Percentiles rank a stretch among this genome's conserved stretches.
These are phyloP conservation scores for Extremus antarcticus DNA, from an alignment of 495 filamentous ascomycete species.

Conservation along the genomic window DNA sequence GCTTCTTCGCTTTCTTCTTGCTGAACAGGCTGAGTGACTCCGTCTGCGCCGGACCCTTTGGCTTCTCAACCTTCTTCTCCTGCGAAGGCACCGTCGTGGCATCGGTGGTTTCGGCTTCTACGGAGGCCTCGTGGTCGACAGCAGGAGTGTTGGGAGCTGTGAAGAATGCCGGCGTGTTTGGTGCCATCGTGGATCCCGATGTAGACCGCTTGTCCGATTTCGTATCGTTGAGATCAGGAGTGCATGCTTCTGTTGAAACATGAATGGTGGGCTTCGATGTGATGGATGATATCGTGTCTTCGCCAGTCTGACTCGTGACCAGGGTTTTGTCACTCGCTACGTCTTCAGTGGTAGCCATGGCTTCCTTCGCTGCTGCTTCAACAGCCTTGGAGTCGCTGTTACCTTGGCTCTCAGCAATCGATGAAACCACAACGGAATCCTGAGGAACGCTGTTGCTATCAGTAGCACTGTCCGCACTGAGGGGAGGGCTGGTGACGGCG, in stretches of 20 bases:
- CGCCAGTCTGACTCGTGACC: neutral
- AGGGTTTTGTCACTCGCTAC: no score
- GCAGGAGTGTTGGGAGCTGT: slow-evolving; percentile 14
- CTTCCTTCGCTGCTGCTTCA: no score
- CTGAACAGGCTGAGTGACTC: slow-evolving; percentile 15
- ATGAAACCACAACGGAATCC: no score
- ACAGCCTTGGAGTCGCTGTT: no score
- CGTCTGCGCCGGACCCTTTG: slow-evolving; percentile 16
- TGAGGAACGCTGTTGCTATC: no score
- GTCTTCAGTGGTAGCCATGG: no score
- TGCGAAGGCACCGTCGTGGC: neutral
- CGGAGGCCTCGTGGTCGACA: neutral
- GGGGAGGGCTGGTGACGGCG: neutral
- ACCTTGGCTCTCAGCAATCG: no score
- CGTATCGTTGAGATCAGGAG: neutral
- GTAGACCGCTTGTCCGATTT: slow-evolving; percentile 1
- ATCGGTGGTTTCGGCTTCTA: neutral
- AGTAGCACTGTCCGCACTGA: neutral
- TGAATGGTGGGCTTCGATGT: neutral
- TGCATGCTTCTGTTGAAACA: neutral
- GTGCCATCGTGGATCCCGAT: neutral
- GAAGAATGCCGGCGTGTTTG: slow-evolving; percentile 3
- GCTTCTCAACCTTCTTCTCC: slow-evolving; percentile 13
- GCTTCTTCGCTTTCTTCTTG: slow-evolving; percentile 14
- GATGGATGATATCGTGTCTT: neutral